Base-by-base conservation (phyloP, 257 asterid species). In the Fraxinus anomala region DNA sequence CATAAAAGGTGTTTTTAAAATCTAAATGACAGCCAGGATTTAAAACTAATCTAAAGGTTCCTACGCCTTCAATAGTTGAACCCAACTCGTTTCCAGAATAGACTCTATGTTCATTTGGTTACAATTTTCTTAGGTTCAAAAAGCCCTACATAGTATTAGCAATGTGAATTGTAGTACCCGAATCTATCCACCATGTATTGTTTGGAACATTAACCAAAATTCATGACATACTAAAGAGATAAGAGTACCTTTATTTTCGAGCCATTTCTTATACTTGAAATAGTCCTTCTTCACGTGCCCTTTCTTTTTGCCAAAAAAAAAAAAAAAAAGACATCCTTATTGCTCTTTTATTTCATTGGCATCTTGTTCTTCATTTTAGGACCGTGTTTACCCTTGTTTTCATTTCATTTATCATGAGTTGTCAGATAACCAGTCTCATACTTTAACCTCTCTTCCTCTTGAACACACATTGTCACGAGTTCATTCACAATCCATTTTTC, bases 131-230 rank as follows among this genome's bases (percentile, higher is more conserved):
- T 4, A 34, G 11, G 56, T 39, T 28, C 16, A 37, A 7, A 31
- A 70, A 39, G 16, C 30, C 51, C 4, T 21, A 16, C 17, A 21
- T 36, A 21, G 30, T 70, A 36, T 26, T 37, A 1, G 54, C 30
- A 69, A 69, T 69, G 17, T 69, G 49, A 44, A 70, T 70, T 36
- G 34, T 19, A 39, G 7, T 2, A 19, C 3, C 2, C 3, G 17
- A 37, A 36, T 70, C 73, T 37, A 70, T 70, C 54, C 74, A 70
- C 74, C 74, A 36, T n/a, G 34, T 34, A 70, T 70, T 37, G 14
- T 70, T 70, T 34, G 34, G 59, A 6, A 44, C 34, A 39, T 39
- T 44, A 36, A 70, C 74, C 1, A 70, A 70, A 70, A 4, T 70
- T 70, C 31, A 70, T n/a, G 17, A 70, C 51, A 70, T 2, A 17